A percentile compares a stretch with the other conserved stretches of the same genome.
Evolutionary conservation across 139 green algal genomes (phyloP).

Genomic region (Coelastrella sp.): DNA sequence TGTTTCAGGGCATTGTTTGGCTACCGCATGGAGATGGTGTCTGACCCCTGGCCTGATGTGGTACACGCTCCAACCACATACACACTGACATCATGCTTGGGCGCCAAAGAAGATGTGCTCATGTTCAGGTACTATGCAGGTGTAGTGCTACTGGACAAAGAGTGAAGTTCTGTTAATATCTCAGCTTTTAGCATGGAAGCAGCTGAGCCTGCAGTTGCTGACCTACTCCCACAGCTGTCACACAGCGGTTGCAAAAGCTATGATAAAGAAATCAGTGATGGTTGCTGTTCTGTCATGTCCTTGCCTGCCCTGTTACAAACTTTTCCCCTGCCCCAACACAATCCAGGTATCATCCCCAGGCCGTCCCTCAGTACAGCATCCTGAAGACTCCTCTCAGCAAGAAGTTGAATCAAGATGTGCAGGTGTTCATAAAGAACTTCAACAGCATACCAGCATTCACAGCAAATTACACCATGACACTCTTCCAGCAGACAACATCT

Average conservation of each 20-base stretch:
- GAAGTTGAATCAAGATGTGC: constrained; percentile 71
- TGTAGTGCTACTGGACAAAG: neutral
- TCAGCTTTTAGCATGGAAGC: too few relatives aligned
- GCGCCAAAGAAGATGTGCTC: constrained; percentile 1
- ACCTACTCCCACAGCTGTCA: too few relatives aligned
- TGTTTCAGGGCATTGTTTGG: constrained; percentile 80
- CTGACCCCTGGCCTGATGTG: constrained; percentile 49
- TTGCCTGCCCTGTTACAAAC: neutral
- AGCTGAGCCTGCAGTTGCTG: too few relatives aligned
- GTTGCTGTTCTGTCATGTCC: neutral
- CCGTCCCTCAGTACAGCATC: constrained; percentile 59
- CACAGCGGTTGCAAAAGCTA: too few relatives aligned
- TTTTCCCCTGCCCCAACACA: too few relatives aligned
- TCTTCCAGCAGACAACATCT: constrained; percentile 82
- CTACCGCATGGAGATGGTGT: constrained; percentile 61
- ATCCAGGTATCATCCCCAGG: constrained; percentile 42
- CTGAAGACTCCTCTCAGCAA: constrained; percentile 70
- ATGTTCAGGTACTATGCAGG: constrained; percentile 40
- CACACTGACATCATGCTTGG: constrained; percentile 64
- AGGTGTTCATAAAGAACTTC: constrained; percentile 80
- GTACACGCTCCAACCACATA: constrained; percentile 66
- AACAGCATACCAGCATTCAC: constrained; percentile 86
- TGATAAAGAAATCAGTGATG: too few relatives aligned
- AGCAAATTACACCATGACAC: constrained; percentile 89
- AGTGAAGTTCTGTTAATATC: too few relatives aligned